Percentiles rank a stretch among this genome's conserved stretches.
Conservation (phyloP, 768 basidiomycete species). For the Tylopilus vinaceipallidus region DNA sequence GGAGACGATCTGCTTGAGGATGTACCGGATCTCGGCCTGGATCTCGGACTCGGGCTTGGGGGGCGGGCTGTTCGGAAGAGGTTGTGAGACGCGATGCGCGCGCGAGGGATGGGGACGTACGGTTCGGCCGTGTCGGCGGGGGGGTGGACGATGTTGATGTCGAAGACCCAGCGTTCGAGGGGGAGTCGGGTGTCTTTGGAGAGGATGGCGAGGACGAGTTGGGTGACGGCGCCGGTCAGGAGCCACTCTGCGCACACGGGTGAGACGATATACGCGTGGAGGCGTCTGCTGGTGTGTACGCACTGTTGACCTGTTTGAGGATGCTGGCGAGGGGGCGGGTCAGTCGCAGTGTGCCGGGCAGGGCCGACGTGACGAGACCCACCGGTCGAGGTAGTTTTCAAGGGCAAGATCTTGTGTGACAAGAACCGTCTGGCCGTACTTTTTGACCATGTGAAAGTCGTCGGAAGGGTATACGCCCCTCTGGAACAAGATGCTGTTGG, state of each 20-base stretch:
- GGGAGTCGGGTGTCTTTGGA: slow-evolving; percentile 90
- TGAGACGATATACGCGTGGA: background rate
- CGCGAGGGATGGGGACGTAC: no score
- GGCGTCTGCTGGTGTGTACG: slow-evolving; percentile 30
- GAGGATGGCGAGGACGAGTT: slow-evolving; percentile 93
- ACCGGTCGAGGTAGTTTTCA: slow-evolving; percentile 91
- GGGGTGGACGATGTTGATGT: slow-evolving; percentile 80
- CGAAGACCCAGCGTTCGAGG: slow-evolving; percentile 98
- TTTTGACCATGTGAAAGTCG: slow-evolving; percentile 99
- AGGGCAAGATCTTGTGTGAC: slow-evolving; percentile 92
- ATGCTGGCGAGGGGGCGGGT: slow-evolving; percentile 47
- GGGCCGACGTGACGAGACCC: background rate
- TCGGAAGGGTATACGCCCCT: slow-evolving; percentile 96
- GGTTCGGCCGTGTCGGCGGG: slow-evolving; percentile 46
- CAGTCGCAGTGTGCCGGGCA: background rate
- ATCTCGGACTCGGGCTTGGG: slow-evolving; percentile 85
- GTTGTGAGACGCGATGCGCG: no score
- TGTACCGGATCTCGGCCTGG: slow-evolving; percentile 95
- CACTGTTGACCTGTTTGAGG: slow-evolving; percentile 88
- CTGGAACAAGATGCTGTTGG: slow-evolving; percentile 87
- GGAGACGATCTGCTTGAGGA: slow-evolving; percentile 97
- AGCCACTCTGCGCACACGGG: slow-evolving; percentile 73
- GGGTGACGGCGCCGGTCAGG: slow-evolving; percentile 85
- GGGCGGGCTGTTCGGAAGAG: slow-evolving; percentile 51
- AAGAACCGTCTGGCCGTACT: slow-evolving; percentile 94